Percentiles rank a stretch among this genome's conserved stretches.
Evolutionary conservation across 2,329 filamentous ascomycete species (phyloP).

Genomic region (Parastagonospora nodorum): DNA sequence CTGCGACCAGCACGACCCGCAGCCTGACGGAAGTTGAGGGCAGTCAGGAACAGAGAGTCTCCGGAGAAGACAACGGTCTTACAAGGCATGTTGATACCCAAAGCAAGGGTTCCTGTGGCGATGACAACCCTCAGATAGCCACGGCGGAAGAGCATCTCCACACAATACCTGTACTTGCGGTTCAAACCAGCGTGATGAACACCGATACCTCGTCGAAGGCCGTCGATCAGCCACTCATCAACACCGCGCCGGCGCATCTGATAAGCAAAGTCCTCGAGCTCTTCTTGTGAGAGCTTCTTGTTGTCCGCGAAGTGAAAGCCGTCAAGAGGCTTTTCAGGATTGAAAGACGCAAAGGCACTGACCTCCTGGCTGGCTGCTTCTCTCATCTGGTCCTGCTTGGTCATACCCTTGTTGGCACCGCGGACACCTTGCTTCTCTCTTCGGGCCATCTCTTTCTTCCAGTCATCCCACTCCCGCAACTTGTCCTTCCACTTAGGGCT

Average conservation of each 20-base stretch:
- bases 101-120: constrained; percentile 74
- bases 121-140: constrained; percentile 73
- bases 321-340: constrained; percentile 67
- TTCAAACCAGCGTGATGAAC: constrained; percentile 84
- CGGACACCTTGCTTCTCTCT: constrained; percentile 52
- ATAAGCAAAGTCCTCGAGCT: constrained; percentile 61
- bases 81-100: constrained; percentile 76
- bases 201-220: constrained; percentile 70
- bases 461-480: constrained; percentile 63
- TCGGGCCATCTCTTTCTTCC: constrained; percentile 56
- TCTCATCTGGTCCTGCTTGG: constrained; percentile 62
- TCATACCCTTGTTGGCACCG: constrained; percentile 53
- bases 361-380: constrained; percentile 62
- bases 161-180: constrained; percentile 72
- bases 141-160: constrained; percentile 76
- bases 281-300: constrained; percentile 61
- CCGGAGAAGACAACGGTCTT: constrained; percentile 79
- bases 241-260: constrained; percentile 60
- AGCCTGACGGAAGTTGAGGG: constrained; percentile 77
- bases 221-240: constrained; percentile 60
- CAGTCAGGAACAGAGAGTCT: constrained; percentile 73
- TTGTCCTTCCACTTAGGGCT: constrained; percentile 66
- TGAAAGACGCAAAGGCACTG: constrained; percentile 66
- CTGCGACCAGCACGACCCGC: constrained; percentile 78
- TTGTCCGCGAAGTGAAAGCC: constrained; percentile 70